Evolutionary conservation across 352 stramenopile genomes (phyloP), one percentile per base, ranked within the genome.

Genomic region (Globisporangium paroecandrum): DNA sequence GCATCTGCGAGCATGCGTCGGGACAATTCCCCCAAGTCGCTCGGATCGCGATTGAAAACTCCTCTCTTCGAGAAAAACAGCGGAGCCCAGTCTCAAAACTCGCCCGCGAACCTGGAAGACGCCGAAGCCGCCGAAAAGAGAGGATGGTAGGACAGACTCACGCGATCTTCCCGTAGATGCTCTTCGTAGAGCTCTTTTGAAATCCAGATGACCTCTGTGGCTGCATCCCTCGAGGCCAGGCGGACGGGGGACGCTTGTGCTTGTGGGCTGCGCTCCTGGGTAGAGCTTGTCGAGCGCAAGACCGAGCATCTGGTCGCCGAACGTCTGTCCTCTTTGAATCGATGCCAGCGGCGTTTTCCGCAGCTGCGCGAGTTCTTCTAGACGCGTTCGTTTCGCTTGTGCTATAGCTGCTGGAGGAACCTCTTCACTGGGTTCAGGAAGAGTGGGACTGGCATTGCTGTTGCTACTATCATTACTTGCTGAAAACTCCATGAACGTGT

Each of bases 251-350:
- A 72, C 49, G 3, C 41, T 68, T 15, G 49, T 63, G 4, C 22
- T 71, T 20, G 66, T 69, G 60, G 61, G 36, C n/a, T 43, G 62
- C 12, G 56, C 56, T 4, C 51, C 46, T 49, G 25, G 1, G 34
- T 75, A 62, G 36, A 66, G 24, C 58, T 72, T 67, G 43, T 76
- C 46, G 15, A 84, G 76, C 0, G 64, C 73, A 18, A 90, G 80
- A 0, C 75, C 77, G n/a, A 89, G 25, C 41, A 73, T 76, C 67
- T 90, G 82, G 57, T 89, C 80, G 7, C 82, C 82, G 25, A 89
- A 77, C 0, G 75, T 77, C 34, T 88, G 82, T 3, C 78, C 82
- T 29, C 76, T 65, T 3, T 65, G 62, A 4, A 90, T 62, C 0
- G 71, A 74, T 4, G 60, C 76, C 0, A 89, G 22, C 6, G 69